Evolutionary conservation across 1,139 yeast genomes (phyloP).

Genomic region (Blastobotrys apis): DNA sequence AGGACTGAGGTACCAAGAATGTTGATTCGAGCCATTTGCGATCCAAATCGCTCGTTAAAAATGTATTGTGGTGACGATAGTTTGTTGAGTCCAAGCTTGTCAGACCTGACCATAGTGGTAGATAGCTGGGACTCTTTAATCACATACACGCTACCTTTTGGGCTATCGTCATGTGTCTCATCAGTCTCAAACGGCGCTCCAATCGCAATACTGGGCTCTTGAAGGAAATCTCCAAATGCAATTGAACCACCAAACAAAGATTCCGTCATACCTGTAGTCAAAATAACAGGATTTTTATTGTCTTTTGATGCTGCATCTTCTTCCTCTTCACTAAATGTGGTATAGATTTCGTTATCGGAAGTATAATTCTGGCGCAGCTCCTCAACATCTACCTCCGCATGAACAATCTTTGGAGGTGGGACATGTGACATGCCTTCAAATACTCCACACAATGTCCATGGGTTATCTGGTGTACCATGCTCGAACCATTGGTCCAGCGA

Average conservation of each 20-base stretch:
- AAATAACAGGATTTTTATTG: conserved; percentile 16
- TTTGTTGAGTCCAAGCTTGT: neutral
- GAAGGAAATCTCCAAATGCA: conserved; percentile 39
- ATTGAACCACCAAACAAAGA: conserved; percentile 42
- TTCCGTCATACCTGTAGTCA: conserved; percentile 26
- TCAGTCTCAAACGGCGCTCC: conserved; percentile 45
- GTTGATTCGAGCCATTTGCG: conserved; percentile 23
- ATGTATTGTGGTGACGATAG: neutral
- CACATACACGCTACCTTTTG: conserved; percentile 25
- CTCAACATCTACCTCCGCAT: neutral
- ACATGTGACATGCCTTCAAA: conserved; percentile 30
- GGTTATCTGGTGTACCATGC: conserved; percentile 30
- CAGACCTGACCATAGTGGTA: neutral
- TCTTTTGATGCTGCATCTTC: neutral
- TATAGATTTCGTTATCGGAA: neutral
- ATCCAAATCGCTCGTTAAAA: conserved; percentile 32
- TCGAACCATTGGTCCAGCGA: conserved; percentile 42
- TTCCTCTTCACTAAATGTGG: neutral
- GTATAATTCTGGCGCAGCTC: neutral
- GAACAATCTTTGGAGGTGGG: neutral
- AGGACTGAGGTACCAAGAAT: conserved; percentile 26
- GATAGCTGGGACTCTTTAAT: conserved; percentile 16
- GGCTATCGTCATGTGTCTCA: conserved; percentile 12
- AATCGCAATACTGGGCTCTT: conserved; percentile 41
- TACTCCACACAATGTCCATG: conserved; percentile 45